Percentiles rank a stretch among this genome's conserved stretches.
phyloP scores from a whole-genome alignment of 495 filamentous ascomycete genomes.

The Penicillium steckii region DNA sequence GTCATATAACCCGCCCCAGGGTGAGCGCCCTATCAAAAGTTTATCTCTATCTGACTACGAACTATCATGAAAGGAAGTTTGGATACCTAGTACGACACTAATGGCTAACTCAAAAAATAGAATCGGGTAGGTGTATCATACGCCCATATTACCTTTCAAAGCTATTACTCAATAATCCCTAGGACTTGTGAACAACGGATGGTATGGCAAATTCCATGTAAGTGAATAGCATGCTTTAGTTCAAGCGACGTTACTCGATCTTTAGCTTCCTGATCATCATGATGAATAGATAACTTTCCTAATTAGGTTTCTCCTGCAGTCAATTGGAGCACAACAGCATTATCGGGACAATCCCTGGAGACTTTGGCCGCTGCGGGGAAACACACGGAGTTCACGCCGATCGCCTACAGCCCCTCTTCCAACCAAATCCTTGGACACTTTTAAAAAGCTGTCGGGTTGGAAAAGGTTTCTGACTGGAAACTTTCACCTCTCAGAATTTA shows the following conservation, averaged over 20 bases:
- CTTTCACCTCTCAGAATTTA: background rate
- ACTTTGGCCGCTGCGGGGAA: constrained; percentile 18
- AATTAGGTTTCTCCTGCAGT: no score
- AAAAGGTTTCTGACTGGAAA: background rate
- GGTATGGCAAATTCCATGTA: constrained; percentile 23
- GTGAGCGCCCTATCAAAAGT: no score
- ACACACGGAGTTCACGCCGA: constrained; percentile 25
- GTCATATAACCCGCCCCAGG: constrained; percentile 18
- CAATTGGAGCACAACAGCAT: background rate
- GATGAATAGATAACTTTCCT: no score
- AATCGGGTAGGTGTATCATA: no score
- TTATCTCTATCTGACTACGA: background rate
- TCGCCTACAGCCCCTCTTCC: constrained; percentile 7
- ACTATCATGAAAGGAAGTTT: no score
- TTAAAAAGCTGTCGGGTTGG: background rate
- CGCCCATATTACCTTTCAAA: no score
- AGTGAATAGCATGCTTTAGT: no score
- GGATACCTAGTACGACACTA: no score
- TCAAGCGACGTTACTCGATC: no score
- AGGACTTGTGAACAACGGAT: constrained; percentile 20
- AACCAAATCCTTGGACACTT: background rate
- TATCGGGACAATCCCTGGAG: background rate
- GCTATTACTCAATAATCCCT: background rate
- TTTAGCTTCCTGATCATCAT: no score
- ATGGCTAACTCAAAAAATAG: no score